Evolutionary conservation across 257 asterid genomes (phyloP), one percentile per base, ranked within the genome.

Genomic region (Cynanchum wilfordii): DNA sequence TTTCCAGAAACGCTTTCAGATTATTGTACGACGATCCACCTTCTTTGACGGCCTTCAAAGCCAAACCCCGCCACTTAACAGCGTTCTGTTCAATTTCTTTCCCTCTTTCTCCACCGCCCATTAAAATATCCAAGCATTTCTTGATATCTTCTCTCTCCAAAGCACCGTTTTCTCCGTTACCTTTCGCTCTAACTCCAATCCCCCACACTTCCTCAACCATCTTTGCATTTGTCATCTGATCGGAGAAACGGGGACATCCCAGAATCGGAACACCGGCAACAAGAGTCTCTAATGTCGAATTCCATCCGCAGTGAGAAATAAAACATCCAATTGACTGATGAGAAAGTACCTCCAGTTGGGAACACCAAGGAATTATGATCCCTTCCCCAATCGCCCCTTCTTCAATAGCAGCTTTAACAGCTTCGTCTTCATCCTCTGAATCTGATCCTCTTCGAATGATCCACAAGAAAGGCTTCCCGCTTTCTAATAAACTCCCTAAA

Each of bases 301-400:
- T 89, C 93, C 96, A 89, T 19, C 93, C 91, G 68, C 89, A 89
- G 9, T 89, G 96, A 4, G 91, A 81, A 47, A 86, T 81, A 29
- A 89, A 89, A 56, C 96, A 84, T 5, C 88, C 96, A 12, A 86
- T 19, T 0, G 89, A 83, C 47, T 59, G 75, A 62, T 89, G 96
- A 25, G 66, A 65, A 10, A 89, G 78, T 7, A 89, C 88, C 40
- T 83, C 85, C 55, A 79, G 38, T 67, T 89, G 96, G 8, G 87
- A 77, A 80, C 93, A 87, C 93, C 91, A 87, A 0, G 85, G 79
- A 10, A 87, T 83, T 51, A 89, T 76, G 27, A 84, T 64, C 50
- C 96, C 86, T n/a, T 82, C 80, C 42, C 77, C 81, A n/a, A 16
- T 49, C 54, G 67, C 2, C 1, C 71, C 78, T 9, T 71, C 52